phyloP scores from a whole-genome alignment of 805 yeast species.

The Candida nonsorbophila region DNA sequence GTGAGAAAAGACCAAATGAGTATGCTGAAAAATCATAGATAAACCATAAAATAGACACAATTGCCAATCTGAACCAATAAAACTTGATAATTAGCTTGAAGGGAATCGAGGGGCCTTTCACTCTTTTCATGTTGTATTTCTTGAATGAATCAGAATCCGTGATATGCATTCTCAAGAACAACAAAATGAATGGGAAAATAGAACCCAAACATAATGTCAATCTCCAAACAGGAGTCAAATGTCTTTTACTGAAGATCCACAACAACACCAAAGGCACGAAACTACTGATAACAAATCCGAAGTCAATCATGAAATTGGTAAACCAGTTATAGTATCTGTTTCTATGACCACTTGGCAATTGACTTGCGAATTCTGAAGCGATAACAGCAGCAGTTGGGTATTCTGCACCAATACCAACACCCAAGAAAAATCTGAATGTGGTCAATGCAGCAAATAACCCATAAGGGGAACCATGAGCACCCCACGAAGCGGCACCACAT shows the following conservation, averaged over 20 bases:
- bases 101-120: conserved; percentile 54
- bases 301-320: conserved; percentile 83
- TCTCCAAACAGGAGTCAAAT: conserved; percentile 87
- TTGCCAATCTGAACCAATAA: conserved; percentile 73
- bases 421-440: conserved; percentile 79
- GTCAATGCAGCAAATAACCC: conserved; percentile 85
- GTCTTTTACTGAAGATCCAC: conserved; percentile 71
- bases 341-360: conserved; percentile 75
- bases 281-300: conserved; percentile 77
- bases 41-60: conserved; percentile 83
- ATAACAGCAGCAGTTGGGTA: conserved; percentile 93
- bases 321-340: conserved; percentile 88
- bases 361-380: conserved; percentile 83
- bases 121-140: conserved; percentile 63
- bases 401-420: conserved; percentile 92
- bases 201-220: conserved; percentile 87
- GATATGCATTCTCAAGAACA: conserved; percentile 71
- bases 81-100: conserved; percentile 64
- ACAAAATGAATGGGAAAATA: conserved; percentile 74
- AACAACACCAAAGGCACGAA: conserved; percentile 82
- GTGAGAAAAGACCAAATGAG: conserved; percentile 81
- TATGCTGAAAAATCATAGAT: conserved; percentile 84
- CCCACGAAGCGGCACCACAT: conserved; percentile 81
- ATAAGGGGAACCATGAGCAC: conserved; percentile 57
- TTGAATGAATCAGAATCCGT: conserved; percentile 68